phyloP scores from a whole-genome alignment of 2,329 filamentous ascomycete species.

The Pleomassaria siparia region DNA sequence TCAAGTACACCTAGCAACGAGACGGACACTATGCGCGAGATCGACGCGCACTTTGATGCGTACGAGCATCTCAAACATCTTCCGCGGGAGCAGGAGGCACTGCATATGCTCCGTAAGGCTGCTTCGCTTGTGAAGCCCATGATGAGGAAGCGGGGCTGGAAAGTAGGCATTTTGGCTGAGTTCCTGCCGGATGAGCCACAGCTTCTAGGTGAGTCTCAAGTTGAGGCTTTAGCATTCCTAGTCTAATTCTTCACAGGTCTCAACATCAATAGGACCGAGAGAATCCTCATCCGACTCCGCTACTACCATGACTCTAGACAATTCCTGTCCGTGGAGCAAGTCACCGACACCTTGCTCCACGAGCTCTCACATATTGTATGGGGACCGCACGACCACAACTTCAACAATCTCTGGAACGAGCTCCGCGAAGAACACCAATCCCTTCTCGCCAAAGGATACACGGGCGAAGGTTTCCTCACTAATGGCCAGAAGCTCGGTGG shows the following conservation, averaged over 20 bases:
- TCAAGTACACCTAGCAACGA: slow-evolving; percentile 1
- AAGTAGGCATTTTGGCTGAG: slow-evolving; percentile 75
- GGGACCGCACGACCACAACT: slow-evolving; percentile 79
- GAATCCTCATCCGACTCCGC: slow-evolving; percentile 80
- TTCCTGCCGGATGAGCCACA: slow-evolving; percentile 78
- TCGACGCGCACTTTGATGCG: slow-evolving; percentile 51
- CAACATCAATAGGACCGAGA: slow-evolving; percentile 74
- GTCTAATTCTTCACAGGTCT: slow-evolving; percentile 52
- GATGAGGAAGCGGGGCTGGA: slow-evolving; percentile 85
- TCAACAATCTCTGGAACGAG: slow-evolving; percentile 86
- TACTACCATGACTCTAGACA: slow-evolving; percentile 72
- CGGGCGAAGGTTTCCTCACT: slow-evolving; percentile 83
- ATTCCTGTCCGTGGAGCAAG: slow-evolving; percentile 77
- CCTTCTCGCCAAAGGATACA: slow-evolving; percentile 78
- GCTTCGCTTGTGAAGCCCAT: slow-evolving; percentile 91
- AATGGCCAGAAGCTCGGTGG: slow-evolving; percentile 71
- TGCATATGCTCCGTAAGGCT: slow-evolving; percentile 70
- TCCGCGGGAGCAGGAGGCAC: slow-evolving; percentile 48
- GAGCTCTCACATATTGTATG: slow-evolving; percentile 87
- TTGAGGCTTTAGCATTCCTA: neutral
- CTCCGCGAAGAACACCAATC: slow-evolving; percentile 82
- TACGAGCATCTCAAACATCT: slow-evolving; percentile 53
- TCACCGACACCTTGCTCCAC: slow-evolving; percentile 90
- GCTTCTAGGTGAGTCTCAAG: slow-evolving; percentile 60
- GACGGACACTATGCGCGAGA: slow-evolving; percentile 43